These are phyloP conservation scores for Nemania sp. DNA, from an alignment of 2,329 filamentous ascomycete species.

Conservation along the genomic window DNA sequence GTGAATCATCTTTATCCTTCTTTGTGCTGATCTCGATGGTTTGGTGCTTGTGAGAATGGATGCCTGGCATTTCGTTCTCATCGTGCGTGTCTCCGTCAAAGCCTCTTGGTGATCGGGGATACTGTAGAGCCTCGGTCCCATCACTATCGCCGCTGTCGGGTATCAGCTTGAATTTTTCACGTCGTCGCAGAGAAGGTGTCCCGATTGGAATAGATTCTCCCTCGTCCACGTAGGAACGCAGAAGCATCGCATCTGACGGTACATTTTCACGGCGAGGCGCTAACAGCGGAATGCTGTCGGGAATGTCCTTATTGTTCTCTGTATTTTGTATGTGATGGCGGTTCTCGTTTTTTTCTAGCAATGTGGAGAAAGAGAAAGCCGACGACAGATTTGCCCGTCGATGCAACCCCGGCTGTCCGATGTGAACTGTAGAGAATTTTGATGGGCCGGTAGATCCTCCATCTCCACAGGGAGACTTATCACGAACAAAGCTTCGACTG, in stretches of 20 bases:
- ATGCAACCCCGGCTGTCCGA: conserved; percentile 12
- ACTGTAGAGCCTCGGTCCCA: not conserved
- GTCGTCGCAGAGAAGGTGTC: not conserved
- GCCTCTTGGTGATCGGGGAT: not conserved
- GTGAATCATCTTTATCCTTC: not conserved
- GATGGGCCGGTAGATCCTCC: conserved; percentile 2
- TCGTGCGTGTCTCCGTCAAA: not conserved
- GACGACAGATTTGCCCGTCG: conserved; percentile 21
- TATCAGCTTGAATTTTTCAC: not conserved
- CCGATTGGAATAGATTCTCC: not conserved
- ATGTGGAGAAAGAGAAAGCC: conserved; percentile 20
- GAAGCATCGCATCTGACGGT: conserved; percentile 3
- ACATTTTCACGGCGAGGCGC: conserved; percentile 17
- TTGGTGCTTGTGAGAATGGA: conserved; percentile 14
- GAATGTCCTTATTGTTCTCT: not conserved
- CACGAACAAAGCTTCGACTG: conserved; percentile 17
- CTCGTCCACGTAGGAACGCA: not conserved
- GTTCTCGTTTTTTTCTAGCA: conserved; percentile 26
- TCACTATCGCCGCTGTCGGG: not conserved
- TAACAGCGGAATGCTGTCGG: conserved; percentile 2
- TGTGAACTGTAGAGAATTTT: conserved; percentile 20
- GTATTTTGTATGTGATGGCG: not conserved
- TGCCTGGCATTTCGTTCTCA: not conserved
- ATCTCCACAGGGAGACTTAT: conserved; percentile 13
- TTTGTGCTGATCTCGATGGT: not conserved